phyloP scores from a whole-genome alignment of 2,329 filamentous ascomycete genomes.

The Capronia coronata region DNA sequence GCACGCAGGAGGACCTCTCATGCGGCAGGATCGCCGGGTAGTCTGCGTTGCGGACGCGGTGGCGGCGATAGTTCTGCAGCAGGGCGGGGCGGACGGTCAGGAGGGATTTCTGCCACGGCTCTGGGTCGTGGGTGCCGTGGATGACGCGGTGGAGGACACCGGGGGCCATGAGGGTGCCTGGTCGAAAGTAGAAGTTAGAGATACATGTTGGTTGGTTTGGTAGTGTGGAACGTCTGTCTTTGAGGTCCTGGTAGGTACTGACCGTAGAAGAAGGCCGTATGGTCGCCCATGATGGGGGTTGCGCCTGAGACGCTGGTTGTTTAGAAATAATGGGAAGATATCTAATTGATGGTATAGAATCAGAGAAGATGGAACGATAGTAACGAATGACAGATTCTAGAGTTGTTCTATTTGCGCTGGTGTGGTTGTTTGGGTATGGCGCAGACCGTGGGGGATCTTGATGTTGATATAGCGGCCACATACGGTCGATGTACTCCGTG shows the following conservation, averaged over 20 bases:
- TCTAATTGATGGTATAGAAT: too few species aligned
- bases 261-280: slow-evolving; percentile 61
- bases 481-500: too few species aligned
- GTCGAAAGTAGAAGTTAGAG: slow-evolving; percentile 6
- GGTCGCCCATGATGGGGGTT: slow-evolving; percentile 38
- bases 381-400: too few species aligned
- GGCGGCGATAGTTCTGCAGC: slow-evolving; percentile 65
- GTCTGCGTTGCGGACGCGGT: slow-evolving; percentile 62
- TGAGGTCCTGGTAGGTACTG: slow-evolving; percentile 6
- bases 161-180: slow-evolving; percentile 68
- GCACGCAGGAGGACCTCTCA: slow-evolving; percentile 50
- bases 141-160: slow-evolving; percentile 81
- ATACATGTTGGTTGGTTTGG: too few species aligned
- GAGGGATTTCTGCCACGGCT: slow-evolving; percentile 45
- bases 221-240: background rate
- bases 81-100: slow-evolving; percentile 67
- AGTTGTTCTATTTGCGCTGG: too few species aligned
- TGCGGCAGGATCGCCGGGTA: slow-evolving; percentile 68
- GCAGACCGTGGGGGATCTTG: background rate
- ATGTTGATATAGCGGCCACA: too few species aligned
- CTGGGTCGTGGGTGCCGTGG: slow-evolving; percentile 54
- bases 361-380: too few species aligned
- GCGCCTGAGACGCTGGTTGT: slow-evolving; percentile 6
- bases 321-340: background rate
- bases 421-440: too few species aligned